phyloP scores from a whole-genome alignment of 2,329 filamentous ascomycete genomes.

The Aspergillus brunneoviolaceus region DNA sequence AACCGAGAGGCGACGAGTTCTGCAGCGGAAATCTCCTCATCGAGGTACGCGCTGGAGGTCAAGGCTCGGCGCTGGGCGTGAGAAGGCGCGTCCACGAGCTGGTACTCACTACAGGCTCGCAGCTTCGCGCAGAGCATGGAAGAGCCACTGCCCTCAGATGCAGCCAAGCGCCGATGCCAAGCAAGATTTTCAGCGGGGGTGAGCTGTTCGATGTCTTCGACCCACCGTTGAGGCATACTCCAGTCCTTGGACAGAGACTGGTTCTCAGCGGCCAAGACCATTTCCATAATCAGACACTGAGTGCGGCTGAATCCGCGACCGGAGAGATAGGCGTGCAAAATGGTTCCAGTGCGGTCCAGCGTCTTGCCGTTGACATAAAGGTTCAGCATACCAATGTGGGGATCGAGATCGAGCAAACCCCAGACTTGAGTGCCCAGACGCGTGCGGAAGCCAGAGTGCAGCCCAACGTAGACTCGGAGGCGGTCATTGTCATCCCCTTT shows the following conservation, averaged over 20 bases:
- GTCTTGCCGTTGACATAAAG: slow-evolving; percentile 38
- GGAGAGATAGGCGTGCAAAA: slow-evolving; percentile 41
- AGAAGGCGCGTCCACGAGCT: slow-evolving; percentile 32
- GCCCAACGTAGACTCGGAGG: slow-evolving; percentile 18
- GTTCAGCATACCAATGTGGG: slow-evolving; percentile 14
- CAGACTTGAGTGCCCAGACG: slow-evolving; percentile 19
- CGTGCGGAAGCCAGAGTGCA: slow-evolving; percentile 26
- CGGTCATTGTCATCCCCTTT: slow-evolving; percentile 11
- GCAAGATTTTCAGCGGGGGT: slow-evolving; percentile 34
- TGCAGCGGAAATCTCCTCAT: slow-evolving; percentile 36
- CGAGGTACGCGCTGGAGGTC: slow-evolving; percentile 41
- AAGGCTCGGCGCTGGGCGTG: slow-evolving; percentile 39
- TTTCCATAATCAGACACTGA: slow-evolving; percentile 32
- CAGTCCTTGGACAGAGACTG: slow-evolving; percentile 17
- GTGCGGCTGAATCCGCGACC: slow-evolving; percentile 28
- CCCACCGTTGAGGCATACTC: slow-evolving; percentile 28
- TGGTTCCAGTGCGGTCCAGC: slow-evolving; percentile 31
- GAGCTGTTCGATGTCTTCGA: slow-evolving; percentile 36
- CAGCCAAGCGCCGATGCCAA: slow-evolving; percentile 13
- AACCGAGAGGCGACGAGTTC: slow-evolving; percentile 40
- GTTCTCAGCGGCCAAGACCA: slow-evolving; percentile 27
- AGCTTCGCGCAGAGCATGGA: slow-evolving; percentile 15
- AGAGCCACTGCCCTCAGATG: slow-evolving; percentile 8
- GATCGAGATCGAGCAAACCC: slow-evolving; percentile 20
- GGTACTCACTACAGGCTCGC: slow-evolving; percentile 21